Conservation (phyloP, 208 protist genomes). For the Crithidia acanthocephali region DNA sequence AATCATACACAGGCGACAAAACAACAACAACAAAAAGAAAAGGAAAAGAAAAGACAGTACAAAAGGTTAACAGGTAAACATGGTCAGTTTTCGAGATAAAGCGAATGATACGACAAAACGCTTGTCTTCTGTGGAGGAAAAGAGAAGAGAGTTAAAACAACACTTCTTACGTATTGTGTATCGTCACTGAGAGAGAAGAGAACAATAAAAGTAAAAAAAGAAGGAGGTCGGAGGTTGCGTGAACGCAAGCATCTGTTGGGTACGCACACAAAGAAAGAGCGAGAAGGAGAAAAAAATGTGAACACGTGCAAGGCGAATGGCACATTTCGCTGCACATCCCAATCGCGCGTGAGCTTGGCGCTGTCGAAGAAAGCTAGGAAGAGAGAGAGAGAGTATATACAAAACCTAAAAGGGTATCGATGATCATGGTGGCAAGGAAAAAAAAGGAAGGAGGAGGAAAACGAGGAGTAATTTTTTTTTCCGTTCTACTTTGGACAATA, state of each 20-base stretch:
- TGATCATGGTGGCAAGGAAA: background rate
- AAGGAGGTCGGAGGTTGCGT: background rate
- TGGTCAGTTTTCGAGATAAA: background rate
- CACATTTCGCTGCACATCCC: background rate
- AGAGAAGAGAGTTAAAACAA: background rate
- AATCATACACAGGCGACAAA: no score
- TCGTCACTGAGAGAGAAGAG: background rate
- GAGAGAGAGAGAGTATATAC: background rate
- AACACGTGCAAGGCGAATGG: background rate
- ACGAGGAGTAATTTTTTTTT: background rate
- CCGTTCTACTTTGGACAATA: background rate
- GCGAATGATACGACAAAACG: background rate
- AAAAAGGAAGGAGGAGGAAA: constrained; percentile 5
- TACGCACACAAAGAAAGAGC: background rate
- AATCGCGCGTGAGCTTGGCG: background rate
- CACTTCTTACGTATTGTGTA: no score
- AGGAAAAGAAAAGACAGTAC: background rate
- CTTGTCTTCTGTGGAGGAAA: background rate
- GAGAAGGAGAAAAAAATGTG: background rate
- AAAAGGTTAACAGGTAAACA: background rate
- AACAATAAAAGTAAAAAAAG: background rate
- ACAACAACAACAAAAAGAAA: background rate
- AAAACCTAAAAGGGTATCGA: background rate
- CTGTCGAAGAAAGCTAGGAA: background rate
- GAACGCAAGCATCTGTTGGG: background rate